Percentiles rank a stretch among this genome's conserved stretches.
Conservation (phyloP, 306 rosid species). For the Argentina anserina region DNA sequence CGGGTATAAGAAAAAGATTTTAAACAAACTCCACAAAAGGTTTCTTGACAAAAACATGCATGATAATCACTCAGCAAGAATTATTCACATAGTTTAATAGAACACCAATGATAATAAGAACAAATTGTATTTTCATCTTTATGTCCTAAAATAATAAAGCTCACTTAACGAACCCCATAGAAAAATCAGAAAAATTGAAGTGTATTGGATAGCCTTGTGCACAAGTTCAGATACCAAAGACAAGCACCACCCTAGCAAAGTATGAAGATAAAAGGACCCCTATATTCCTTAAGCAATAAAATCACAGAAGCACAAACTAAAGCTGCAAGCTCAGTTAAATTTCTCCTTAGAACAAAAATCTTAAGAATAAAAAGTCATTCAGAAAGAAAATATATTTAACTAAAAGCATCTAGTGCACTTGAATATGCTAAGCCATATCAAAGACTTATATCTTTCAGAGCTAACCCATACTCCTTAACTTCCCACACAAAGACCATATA, state of each 20-base stretch:
- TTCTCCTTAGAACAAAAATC: neutral
- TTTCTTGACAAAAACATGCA: no score
- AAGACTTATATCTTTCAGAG: no score
- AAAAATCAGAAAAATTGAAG: neutral
- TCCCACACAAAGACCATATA: neutral
- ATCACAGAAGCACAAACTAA: neutral
- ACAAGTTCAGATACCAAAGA: neutral
- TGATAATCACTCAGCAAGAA: no score
- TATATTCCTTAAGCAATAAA: neutral
- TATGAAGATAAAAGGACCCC: no score
- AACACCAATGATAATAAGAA: no score
- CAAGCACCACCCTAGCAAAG: neutral
- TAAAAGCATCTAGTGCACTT: no score
- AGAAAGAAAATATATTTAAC: neutral
- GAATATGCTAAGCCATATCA: neutral
- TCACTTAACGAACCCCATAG: neutral
- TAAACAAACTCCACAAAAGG: no score
- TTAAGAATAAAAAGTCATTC: neutral
- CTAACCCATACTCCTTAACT: slow-evolving; percentile 1
- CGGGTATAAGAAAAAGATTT: no score
- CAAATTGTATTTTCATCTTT: no score
- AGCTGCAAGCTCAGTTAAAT: neutral
- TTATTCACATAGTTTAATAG: no score
- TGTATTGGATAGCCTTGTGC: neutral
- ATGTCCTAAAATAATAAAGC: neutral